A percentile compares a stretch with the other conserved stretches of the same genome.
These are phyloP conservation scores for Coemansia sp. DNA, from an alignment of 192 early-diverging fungal genomes.

Conservation along the genomic window DNA sequence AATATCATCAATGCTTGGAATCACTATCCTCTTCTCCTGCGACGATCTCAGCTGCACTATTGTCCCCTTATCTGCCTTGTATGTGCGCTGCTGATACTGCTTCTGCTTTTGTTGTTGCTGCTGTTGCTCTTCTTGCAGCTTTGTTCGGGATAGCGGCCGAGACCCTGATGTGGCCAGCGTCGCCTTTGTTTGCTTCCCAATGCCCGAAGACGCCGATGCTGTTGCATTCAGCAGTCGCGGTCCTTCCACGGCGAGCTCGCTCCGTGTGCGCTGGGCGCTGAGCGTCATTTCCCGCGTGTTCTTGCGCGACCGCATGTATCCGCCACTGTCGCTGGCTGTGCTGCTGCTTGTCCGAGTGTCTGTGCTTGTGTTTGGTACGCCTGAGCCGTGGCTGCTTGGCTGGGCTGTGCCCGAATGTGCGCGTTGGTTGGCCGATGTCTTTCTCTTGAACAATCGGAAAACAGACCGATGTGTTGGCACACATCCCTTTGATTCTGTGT, in stretches of 20 bases:
- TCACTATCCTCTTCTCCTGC: slow-evolving; percentile 30
- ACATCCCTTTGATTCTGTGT: slow-evolving; percentile 34
- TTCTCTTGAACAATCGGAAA: slow-evolving; percentile 43
- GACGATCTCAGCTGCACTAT: slow-evolving; percentile 57
- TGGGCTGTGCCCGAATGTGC: slow-evolving; percentile 10
- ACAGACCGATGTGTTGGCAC: slow-evolving; percentile 49
- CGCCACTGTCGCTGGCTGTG: slow-evolving; percentile 38
- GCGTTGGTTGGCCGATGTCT: slow-evolving; percentile 20
- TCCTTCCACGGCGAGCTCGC: slow-evolving; percentile 43
- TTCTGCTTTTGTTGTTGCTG: slow-evolving; percentile 6
- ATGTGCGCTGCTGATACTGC: slow-evolving; percentile 34
- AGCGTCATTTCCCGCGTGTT: slow-evolving; percentile 42
- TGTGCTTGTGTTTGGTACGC: slow-evolving; percentile 22
- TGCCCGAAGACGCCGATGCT: neutral
- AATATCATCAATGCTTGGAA: slow-evolving; percentile 39
- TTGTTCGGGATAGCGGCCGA: slow-evolving; percentile 7
- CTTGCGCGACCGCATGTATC: slow-evolving; percentile 49
- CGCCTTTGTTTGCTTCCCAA: neutral
- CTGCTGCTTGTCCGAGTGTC: slow-evolving; percentile 23
- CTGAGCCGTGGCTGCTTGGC: neutral
- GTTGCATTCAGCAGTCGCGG: slow-evolving; percentile 22
- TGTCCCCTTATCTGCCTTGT: slow-evolving; percentile 52
- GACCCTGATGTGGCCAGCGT: slow-evolving; percentile 9
- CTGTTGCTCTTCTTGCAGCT: neutral
- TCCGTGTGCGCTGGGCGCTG: slow-evolving; percentile 52